These are phyloP conservation scores for Oryza nivara DNA, from an alignment of 176 grass and related monocot species.

Conservation along the genomic window DNA sequence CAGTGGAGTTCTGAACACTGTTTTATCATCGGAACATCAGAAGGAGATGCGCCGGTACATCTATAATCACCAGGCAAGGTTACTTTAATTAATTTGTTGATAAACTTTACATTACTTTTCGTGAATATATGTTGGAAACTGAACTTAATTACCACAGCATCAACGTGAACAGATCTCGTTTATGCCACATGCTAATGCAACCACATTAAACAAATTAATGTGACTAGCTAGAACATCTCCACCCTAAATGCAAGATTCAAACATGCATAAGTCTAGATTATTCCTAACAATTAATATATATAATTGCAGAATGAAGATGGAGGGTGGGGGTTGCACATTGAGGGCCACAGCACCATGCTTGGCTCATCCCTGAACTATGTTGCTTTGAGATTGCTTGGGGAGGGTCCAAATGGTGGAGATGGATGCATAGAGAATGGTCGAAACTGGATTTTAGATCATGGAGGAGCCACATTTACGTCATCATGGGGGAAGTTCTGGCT, in stretches of 20 bases:
- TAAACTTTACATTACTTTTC: too few relatives aligned
- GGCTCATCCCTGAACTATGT: constrained; percentile 83
- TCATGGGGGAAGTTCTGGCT: constrained; percentile 98
- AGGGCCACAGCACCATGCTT: constrained; percentile 90
- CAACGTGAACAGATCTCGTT: too few relatives aligned
- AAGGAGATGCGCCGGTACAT: constrained; percentile 81
- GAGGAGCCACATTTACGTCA: constrained; percentile 75
- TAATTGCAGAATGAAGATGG: constrained; percentile 75
- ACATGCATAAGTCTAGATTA: too few relatives aligned
- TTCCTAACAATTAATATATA: too few relatives aligned
- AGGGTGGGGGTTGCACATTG: constrained; percentile 94
- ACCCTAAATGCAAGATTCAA: too few relatives aligned
- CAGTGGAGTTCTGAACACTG: constrained; percentile 65
- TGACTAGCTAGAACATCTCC: too few relatives aligned
- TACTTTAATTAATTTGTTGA: too few relatives aligned
- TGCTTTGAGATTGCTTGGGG: constrained; percentile 78
- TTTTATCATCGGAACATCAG: constrained; percentile 69
- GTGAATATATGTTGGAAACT: too few relatives aligned
- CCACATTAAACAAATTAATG: too few relatives aligned
- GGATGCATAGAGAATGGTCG: constrained; percentile 76
- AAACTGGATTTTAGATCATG: constrained; percentile 90
- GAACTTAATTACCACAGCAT: too few relatives aligned
- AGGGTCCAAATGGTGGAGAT: constrained; percentile 63
- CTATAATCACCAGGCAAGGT: constrained; percentile 70
- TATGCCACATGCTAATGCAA: too few relatives aligned